phyloP scores from a whole-genome alignment of 2,329 filamentous ascomycete genomes.

The Aspergillus udagawae region DNA sequence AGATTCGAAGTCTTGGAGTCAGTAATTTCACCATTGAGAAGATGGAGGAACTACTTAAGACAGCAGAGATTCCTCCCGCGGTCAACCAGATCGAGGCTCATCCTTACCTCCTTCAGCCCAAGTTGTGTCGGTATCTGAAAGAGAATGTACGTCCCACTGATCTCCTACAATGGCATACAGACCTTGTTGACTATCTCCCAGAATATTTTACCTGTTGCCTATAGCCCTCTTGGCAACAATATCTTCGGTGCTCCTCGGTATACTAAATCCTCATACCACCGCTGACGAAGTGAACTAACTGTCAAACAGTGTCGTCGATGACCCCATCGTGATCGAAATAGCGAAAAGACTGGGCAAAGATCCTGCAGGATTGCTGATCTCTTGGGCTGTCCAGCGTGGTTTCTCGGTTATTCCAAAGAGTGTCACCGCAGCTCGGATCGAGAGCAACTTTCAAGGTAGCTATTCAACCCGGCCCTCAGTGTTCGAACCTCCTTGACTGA shows the following conservation, averaged over 20 bases:
- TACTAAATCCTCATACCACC: background rate
- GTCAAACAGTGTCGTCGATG: slow-evolving; percentile 52
- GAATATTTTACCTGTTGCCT: slow-evolving; percentile 53
- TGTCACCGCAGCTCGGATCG: slow-evolving; percentile 50
- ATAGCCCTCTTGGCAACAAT: slow-evolving; percentile 58
- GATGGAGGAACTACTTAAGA: slow-evolving; percentile 25
- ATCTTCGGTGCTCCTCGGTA: slow-evolving; percentile 27
- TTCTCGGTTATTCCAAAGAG: slow-evolving; percentile 60
- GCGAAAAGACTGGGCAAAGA: slow-evolving; percentile 59
- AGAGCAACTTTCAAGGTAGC: slow-evolving; percentile 45
- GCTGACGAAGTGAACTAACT: slow-evolving; percentile 5
- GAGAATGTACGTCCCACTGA: slow-evolving; percentile 40
- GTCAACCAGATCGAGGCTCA: slow-evolving; percentile 66
- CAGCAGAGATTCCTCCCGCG: slow-evolving; percentile 53
- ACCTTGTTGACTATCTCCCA: background rate
- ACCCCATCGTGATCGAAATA: slow-evolving; percentile 57
- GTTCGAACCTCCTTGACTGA: background rate
- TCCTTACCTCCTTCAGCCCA: slow-evolving; percentile 59
- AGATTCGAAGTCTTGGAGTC: slow-evolving; percentile 33
- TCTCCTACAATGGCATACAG: background rate
- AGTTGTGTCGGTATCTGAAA: slow-evolving; percentile 51
- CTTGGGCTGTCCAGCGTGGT: slow-evolving; percentile 53
- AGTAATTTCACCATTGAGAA: slow-evolving; percentile 40
- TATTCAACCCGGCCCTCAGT: background rate
- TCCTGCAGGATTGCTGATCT: slow-evolving; percentile 53